Percentiles rank a stretch among this genome's conserved stretches.
Evolutionary conservation across 345 rosid species (phyloP).

Genomic region (Raphanus sativus): DNA sequence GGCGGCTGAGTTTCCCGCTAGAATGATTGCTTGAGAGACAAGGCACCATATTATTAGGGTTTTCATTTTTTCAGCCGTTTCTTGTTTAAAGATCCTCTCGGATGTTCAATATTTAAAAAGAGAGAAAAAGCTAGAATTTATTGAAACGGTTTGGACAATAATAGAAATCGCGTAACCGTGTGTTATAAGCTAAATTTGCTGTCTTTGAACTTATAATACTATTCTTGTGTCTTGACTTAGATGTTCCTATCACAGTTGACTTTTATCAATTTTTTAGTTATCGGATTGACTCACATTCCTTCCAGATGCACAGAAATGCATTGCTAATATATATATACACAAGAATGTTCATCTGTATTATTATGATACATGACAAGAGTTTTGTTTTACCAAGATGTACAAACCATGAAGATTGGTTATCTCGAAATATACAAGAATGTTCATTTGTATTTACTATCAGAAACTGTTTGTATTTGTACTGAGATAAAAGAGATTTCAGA

Average conservation of each 20-base stretch:
- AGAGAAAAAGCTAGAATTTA: not conserved
- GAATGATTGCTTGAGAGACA: slow-evolving; percentile 16
- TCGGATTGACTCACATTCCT: not conserved
- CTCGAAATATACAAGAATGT: slow-evolving; percentile 17
- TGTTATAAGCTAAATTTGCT: slow-evolving; percentile 4
- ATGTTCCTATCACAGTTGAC: not conserved
- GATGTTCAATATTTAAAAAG: not conserved
- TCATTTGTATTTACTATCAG: slow-evolving; percentile 2
- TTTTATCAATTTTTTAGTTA: slow-evolving; percentile 14
- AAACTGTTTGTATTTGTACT: not conserved
- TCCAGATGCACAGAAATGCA: slow-evolving; percentile 7
- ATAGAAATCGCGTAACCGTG: slow-evolving; percentile 7
- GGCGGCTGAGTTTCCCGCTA: slow-evolving; percentile 11
- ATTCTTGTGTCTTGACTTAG: not conserved
- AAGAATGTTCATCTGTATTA: slow-evolving; percentile 15
- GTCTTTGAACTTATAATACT: not conserved
- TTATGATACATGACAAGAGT: too few relatives aligned
- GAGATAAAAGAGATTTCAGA: too few relatives aligned
- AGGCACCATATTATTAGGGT: slow-evolving; percentile 18
- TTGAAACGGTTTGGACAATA: not conserved
- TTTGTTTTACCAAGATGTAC: too few relatives aligned
- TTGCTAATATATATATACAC: not conserved
- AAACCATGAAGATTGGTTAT: not conserved
- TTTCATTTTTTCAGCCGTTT: slow-evolving; percentile 21
- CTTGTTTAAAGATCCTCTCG: not conserved